Evolutionary conservation across 495 filamentous ascomycete genomes (phyloP).

Genomic region (Podospora comata): DNA sequence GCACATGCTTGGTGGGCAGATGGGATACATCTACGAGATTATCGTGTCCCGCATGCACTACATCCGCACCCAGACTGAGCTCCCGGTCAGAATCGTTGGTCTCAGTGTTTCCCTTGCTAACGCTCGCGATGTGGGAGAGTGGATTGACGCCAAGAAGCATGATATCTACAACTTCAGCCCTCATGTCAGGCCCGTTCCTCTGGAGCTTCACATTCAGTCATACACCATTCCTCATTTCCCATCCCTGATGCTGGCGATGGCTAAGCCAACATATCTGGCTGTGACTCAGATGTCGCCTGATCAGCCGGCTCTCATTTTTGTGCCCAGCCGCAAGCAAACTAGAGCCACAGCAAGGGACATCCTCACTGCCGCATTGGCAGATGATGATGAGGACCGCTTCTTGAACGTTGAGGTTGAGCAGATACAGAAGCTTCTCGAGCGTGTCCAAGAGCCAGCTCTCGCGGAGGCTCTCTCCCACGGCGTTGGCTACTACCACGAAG

Average conservation of each 20-base stretch:
- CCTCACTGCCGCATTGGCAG: slow-evolving; percentile 74
- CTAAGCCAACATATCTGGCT: slow-evolving; percentile 83
- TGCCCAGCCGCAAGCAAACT: slow-evolving; percentile 88
- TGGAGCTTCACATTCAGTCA: slow-evolving; percentile 94
- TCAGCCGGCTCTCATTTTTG: slow-evolving; percentile 86
- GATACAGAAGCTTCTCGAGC: slow-evolving; percentile 73
- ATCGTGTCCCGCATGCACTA: slow-evolving; percentile 97
- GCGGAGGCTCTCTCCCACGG: slow-evolving; percentile 92
- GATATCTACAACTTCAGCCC: slow-evolving; percentile 99
- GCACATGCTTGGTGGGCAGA: slow-evolving; percentile 88
- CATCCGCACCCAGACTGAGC: slow-evolving; percentile 83
- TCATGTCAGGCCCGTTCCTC: slow-evolving; percentile 75
- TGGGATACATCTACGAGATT: slow-evolving; percentile 90
- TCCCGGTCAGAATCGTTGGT: slow-evolving; percentile 80
- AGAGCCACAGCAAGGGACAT: slow-evolving; percentile 88
- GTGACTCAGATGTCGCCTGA: slow-evolving; percentile 80
- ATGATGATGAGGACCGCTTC: slow-evolving; percentile 93
- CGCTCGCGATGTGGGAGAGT: slow-evolving; percentile 90
- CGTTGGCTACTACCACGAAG: slow-evolving; percentile 97
- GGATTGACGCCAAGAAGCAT: slow-evolving; percentile 98
- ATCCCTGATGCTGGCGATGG: slow-evolving; percentile 97
- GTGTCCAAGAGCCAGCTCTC: slow-evolving; percentile 79
- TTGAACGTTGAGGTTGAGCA: slow-evolving; percentile 76
- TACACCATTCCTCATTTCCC: slow-evolving; percentile 97
- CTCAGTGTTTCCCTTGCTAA: slow-evolving; percentile 92